Conservation (phyloP, 2,329 filamentous ascomycete genomes). For the Colletotrichum australisinense region DNA sequence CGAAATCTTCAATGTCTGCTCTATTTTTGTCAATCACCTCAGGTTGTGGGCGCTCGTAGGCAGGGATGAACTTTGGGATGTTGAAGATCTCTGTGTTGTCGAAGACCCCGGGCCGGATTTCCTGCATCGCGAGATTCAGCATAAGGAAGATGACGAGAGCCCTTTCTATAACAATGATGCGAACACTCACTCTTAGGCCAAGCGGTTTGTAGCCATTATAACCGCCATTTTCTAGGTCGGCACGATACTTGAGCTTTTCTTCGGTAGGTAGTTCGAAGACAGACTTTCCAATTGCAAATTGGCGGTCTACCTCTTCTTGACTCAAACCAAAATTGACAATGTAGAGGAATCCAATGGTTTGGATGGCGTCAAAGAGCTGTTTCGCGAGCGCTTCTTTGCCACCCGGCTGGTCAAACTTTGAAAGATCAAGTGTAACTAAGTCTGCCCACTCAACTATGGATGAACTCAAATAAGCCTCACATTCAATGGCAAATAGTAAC, state of each 20-base stretch:
- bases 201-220: conserved; percentile 68
- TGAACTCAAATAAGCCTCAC: neutral
- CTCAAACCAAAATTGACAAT: conserved; percentile 71
- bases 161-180: neutral
- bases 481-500: neutral
- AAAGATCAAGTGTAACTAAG: conserved; percentile 67
- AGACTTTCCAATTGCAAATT: conserved; percentile 61
- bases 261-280: conserved; percentile 68
- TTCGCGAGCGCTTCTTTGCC: conserved; percentile 65
- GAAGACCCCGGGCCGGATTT: conserved; percentile 45
- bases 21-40: conserved; percentile 45
- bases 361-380: conserved; percentile 66
- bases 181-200: conserved; percentile 47
- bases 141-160: neutral
- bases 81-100: conserved; percentile 55
- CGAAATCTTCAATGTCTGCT: conserved; percentile 47
- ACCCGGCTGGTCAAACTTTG: conserved; percentile 62
- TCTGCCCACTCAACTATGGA: conserved; percentile 61
- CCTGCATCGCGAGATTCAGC: conserved; percentile 23
- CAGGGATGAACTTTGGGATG: conserved; percentile 53
- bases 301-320: conserved; percentile 61
- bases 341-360: conserved; percentile 67
- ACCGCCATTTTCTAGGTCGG: conserved; percentile 61
- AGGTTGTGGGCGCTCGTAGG: conserved; percentile 45
- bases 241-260: conserved; percentile 69